Base-by-base conservation (phyloP, 2,329 filamentous ascomycete genomes). In the Nemania sp. region DNA sequence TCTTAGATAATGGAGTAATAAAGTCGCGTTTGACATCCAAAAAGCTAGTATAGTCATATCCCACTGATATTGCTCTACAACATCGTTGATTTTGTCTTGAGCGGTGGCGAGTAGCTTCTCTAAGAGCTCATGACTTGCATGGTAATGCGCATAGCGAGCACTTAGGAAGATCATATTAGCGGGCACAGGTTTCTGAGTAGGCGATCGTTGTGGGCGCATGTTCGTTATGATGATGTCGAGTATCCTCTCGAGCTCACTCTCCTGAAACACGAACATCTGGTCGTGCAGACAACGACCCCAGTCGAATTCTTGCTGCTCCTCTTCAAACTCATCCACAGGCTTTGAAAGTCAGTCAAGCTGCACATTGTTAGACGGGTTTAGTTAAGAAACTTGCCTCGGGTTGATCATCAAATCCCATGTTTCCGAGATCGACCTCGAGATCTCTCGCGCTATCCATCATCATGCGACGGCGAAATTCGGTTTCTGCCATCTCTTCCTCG, bases 231-330 rank as follows among this genome's bases (percentile, higher is more conserved):
- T 86, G 50, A 97, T 94, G 68, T 96, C 89, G 62, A 99, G 81
- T 66, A 99, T 97, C 54, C 88, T 86, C 54, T 93, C 89, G 46
- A 99, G 81, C 68, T 99, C 93, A 68, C 84, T 88, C 63, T 97
- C 93, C 71, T 99, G 94, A 70, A 99, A 99, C 31, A 99, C 94
- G 70, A 99, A 99, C 94, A 99, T 99, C 71, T 99, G 94, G 70
- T 99, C 94, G 69, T 97, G 91, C 43, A 96, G 78, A 72, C 94
- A 99, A 64, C 89, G 82, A 60, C 89, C 89, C 94, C 94, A 99
- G 56, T 97, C 88, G 66, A 99, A 99, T 60, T 97, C 94, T 66
- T 95, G 92, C 52, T 86, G 84, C 53, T 97, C 92, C 65, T 95
- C 91, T 63, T 91, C 89, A 17, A 91, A 81, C 49, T 97, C 92